phyloP scores from a whole-genome alignment of 192 early-diverging fungal species.

The Coemansia sp. region DNA sequence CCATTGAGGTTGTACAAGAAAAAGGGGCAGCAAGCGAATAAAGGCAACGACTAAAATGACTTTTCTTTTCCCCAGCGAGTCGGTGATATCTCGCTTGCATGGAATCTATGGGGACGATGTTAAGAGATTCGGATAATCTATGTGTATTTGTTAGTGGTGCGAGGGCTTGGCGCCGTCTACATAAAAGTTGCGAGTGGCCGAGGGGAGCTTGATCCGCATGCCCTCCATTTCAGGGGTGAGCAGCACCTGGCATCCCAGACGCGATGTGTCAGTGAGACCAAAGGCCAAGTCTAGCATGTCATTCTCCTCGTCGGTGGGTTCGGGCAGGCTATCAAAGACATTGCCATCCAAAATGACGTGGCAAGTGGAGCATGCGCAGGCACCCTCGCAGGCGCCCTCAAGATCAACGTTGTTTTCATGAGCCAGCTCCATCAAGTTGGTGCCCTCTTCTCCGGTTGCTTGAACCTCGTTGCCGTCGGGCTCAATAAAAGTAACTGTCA shows the following conservation, averaged over 20 bases:
- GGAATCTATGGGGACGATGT: neutral
- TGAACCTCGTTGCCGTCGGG: constrained; percentile 74
- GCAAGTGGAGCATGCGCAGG: constrained; percentile 91
- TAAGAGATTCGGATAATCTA: neutral
- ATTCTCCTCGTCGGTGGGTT: constrained; percentile 96
- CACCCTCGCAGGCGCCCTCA: constrained; percentile 96
- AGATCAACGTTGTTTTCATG: constrained; percentile 89
- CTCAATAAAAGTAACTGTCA: constrained; percentile 80
- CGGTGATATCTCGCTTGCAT: neutral
- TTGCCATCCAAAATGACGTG: constrained; percentile 85
- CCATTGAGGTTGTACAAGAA: neutral
- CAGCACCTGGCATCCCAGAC: constrained; percentile 89
- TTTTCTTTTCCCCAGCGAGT: neutral
- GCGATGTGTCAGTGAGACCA: constrained; percentile 93
- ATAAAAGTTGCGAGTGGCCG: constrained; percentile 87
- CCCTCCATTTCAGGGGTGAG: constrained; percentile 87
- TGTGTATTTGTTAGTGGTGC: constrained; percentile 31
- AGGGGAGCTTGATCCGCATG: constrained; percentile 81
- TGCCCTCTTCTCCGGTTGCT: constrained; percentile 77
- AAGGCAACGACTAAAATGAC: neutral
- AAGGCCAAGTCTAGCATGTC: constrained; percentile 98
- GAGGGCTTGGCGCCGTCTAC: constrained; percentile 64
- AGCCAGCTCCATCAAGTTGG: constrained; percentile 88
- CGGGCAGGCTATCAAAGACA: constrained; percentile 80
- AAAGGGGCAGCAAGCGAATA: neutral